Evolutionary conservation across 139 green algal species (phyloP), one percentile per base, ranked within the genome.

Genomic region (Chlamydomonas schloesseri): DNA sequence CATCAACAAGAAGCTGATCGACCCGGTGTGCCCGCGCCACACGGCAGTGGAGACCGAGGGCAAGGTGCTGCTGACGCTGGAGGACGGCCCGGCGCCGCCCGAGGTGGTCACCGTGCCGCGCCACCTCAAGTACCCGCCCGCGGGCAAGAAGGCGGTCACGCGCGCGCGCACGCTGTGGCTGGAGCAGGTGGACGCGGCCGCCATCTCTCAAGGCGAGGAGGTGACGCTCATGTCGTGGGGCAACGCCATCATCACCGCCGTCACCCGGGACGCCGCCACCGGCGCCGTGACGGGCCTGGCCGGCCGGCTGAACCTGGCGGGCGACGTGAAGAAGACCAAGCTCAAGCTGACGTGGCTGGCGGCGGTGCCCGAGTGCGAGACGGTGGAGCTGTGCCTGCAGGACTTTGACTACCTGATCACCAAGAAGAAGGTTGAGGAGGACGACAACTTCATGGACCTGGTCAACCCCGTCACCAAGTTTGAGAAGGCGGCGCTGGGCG

Each of bases 181-280:
- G 8, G 98, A 99, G 78, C 88, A 96, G 33, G 92, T 73, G 4
- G 98, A 99, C 90, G 98, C 96, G 23, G 57, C 84, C 47, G 83
- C 89, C 34, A 17, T 99, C 0, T 81, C 67, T 8, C 94, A 98
- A 71, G 95, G 94, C 4, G 97, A 99, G 86, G 93, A 96, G 89
- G 93, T 99, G 50, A 99, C 98, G 50, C 93, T 99, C 33, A 99
- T 99, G 98, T 96, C 97, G 81, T 99, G 98, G 98, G 98, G 98
- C 82, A 99, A 99, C 76, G 93, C 91, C 64, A 92, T 99, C 69
- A 89, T 99, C 55, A 87, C 91, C 78, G 86, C 47, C 50, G 90
- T 95, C 74, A 77, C 82, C 2, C 90, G 83, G 34, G 87, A 87
- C n/a, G 73, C 79, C 0, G 73, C 75, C 33, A 87, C 75, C 3